Percentiles rank a stretch among this genome's conserved stretches.
Evolutionary conservation across 2,329 filamentous ascomycete species (phyloP).

Genomic region (Curvularia hawaiiensis): DNA sequence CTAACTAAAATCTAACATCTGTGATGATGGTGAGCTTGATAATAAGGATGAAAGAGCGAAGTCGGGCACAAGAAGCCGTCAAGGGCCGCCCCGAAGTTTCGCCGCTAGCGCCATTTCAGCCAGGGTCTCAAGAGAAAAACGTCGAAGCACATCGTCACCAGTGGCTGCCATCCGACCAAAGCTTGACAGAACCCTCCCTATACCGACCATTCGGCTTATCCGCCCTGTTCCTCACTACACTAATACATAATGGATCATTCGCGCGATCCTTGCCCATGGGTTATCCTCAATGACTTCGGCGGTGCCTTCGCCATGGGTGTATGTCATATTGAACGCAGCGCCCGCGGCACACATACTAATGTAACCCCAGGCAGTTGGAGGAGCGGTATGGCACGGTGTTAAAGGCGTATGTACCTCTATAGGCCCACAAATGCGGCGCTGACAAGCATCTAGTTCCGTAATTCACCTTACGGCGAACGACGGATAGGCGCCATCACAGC

Average conservation of each 20-base stretch:
- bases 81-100: constrained; percentile 21
- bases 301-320: constrained; percentile 97
- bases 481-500: constrained; percentile 93
- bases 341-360: constrained; percentile 9
- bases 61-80: constrained; percentile 8
- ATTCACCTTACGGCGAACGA: constrained; percentile 78
- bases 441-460: constrained; percentile 38
- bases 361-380: constrained; percentile 49
- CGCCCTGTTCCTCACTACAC: background rate
- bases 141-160: constrained; percentile 37
- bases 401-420: constrained; percentile 73
- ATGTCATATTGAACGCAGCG: constrained; percentile 50
- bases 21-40: background rate
- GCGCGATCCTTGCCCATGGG: constrained; percentile 95
- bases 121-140: constrained; percentile 32
- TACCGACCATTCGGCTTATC: background rate
- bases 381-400: constrained; percentile 86
- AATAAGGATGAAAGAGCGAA: background rate
- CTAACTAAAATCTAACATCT: background rate
- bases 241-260: constrained; percentile 80
- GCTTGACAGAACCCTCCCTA: constrained; percentile 24
- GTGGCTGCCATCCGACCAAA: constrained; percentile 20
- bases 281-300: constrained; percentile 95
- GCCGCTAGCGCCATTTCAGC: constrained; percentile 22
- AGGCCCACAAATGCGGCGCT: constrained; percentile 6